Conservation (phyloP, 805 yeast genomes). For the Zygosaccharomyces lentus region DNA sequence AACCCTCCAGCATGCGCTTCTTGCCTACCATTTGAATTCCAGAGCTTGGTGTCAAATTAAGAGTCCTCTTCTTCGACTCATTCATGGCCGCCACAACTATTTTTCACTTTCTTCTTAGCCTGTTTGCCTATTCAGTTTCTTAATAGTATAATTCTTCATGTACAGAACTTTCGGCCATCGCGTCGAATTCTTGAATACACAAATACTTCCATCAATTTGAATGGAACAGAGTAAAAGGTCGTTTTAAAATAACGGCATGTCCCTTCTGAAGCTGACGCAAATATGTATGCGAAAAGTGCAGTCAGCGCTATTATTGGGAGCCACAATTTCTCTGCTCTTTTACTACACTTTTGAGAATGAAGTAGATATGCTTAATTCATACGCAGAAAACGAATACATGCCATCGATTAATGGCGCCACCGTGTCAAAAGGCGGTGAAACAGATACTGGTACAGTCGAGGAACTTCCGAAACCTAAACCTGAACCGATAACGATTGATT, state of each 20-base stretch:
- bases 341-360: slow-evolving; percentile 37
- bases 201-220: neutral
- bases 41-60: slow-evolving; percentile 18
- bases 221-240: neutral
- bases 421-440: neutral
- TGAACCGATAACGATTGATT: slow-evolving; percentile 8
- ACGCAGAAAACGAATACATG: slow-evolving; percentile 34
- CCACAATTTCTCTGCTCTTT: slow-evolving; percentile 31
- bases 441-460: neutral
- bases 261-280: slow-evolving; percentile 14
- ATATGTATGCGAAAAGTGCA: slow-evolving; percentile 21
- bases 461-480: slow-evolving; percentile 1
- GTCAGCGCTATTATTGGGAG: slow-evolving; percentile 27
- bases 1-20: slow-evolving; percentile 11
- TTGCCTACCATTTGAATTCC: slow-evolving; percentile 8
- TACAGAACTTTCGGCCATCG: neutral
- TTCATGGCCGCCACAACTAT: neutral
- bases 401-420: slow-evolving; percentile 27
- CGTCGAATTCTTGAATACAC: slow-evolving; percentile 2
- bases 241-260: slow-evolving; percentile 10
- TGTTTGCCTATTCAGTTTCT: neutral
- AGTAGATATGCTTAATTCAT: slow-evolving; percentile 34
- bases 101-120: neutral
- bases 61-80: slow-evolving; percentile 18
- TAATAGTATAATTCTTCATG: neutral